Evolutionary conservation across 2,329 filamentous ascomycete species (phyloP), one percentile per base, ranked within the genome.

Genomic region (Fusarium chuoi): DNA sequence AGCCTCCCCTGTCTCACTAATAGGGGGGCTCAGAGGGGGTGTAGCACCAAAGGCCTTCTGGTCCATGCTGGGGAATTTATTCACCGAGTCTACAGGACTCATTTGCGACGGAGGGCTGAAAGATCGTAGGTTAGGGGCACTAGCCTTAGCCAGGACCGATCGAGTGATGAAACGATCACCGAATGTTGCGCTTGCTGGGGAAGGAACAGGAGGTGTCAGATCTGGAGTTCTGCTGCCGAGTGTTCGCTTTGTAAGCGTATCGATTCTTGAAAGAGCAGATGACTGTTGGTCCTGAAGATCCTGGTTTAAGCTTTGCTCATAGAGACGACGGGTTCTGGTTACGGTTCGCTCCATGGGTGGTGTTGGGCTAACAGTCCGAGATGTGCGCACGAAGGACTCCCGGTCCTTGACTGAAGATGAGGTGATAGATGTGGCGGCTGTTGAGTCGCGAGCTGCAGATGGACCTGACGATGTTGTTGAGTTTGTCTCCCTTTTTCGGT

Each of bases 361-460:
- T n/a, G 81, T 81, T 11, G 84, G 81, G 45, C 77, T 79, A 7
- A 83, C 75, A 3, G 84, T 83, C 9, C 78, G 79, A 9, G 85
- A 77, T 18, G 81, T 79, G 0, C 82, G 78, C 26, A 83, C 79
- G 15, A 82, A 77, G 4, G 86, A 81, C 39, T 87, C 85, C 76
- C 81, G 83, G 42, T 90, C 89, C 70, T 87, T 90, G 35, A 85
- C 62, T 3, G 89, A 88, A 7, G 85, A 81, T 2, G 87, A 81
- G 22, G 84, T 90, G 57, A 97, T 86, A 0, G 96, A 98, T 0
- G 95, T 98, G 7, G 94, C 95, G 12, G 95, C 94, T 3, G 95
- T 98, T 0, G 96, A 98, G 62, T 90, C 91, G 35, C 94, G 91
- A 33, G 90, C 89, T 44, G 91, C 88, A 0, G 90, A 91, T 11